Percentiles rank a stretch among this genome's conserved stretches.
Evolutionary conservation across 352 stramenopile genomes (phyloP).

Genomic region (Pythium volutum): DNA sequence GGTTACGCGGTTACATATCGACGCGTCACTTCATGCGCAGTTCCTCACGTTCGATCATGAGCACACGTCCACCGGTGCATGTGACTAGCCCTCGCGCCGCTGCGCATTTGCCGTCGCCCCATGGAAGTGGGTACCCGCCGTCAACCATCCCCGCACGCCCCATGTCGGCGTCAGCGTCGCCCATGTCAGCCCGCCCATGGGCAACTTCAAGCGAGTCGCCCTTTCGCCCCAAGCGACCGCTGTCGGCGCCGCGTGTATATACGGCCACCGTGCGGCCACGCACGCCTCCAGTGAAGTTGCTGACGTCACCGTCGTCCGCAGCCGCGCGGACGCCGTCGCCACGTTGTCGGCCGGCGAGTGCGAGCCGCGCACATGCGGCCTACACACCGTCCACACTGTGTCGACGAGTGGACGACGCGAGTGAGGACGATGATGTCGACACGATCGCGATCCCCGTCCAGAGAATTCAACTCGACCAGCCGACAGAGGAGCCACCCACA

Average conservation of each 20-base stretch:
- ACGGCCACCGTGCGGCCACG: slow-evolving; percentile 2
- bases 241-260: slow-evolving; percentile 19
- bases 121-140: slow-evolving; percentile 4
- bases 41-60: not conserved
- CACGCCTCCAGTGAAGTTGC: not conserved
- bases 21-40: not conserved
- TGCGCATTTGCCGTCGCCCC: not conserved
- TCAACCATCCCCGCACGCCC: slow-evolving; percentile 8
- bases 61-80: slow-evolving; percentile 14
- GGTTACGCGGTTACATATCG: slow-evolving; percentile 14
- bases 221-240: slow-evolving; percentile 15
- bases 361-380: slow-evolving; percentile 29
- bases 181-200: not conserved
- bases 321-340: slow-evolving; percentile 14
- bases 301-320: slow-evolving; percentile 19
- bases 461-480: not conserved
- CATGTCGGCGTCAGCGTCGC: slow-evolving; percentile 3
- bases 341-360: slow-evolving; percentile 30
- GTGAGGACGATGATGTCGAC: slow-evolving; percentile 24
- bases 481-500: not conserved
- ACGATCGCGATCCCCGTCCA: slow-evolving; percentile 17
- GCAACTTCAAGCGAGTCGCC: not conserved
- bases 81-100: slow-evolving; percentile 4
- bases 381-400: slow-evolving; percentile 10
- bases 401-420: slow-evolving; percentile 12